phyloP scores from a whole-genome alignment of 1,284 basidiomycete genomes.

The Tilletia walkeri region DNA sequence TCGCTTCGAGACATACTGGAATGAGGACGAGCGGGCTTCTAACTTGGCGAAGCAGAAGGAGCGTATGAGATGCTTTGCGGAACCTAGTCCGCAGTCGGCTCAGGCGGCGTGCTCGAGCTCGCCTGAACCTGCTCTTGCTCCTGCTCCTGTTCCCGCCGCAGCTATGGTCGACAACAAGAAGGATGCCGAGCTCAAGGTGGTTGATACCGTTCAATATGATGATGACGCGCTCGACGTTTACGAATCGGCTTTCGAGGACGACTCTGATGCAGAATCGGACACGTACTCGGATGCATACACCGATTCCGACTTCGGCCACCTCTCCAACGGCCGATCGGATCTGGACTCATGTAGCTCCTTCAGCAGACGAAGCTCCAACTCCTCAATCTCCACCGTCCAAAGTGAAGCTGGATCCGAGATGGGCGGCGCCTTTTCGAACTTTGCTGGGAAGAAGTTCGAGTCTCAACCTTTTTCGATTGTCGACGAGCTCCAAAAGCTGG shows the following conservation, averaged over 20 bases:
- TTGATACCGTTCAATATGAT: background rate
- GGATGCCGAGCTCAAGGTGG: background rate
- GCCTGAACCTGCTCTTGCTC: background rate
- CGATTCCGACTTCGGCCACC: background rate
- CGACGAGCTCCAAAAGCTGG: too few species aligned
- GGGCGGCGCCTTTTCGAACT: too few species aligned
- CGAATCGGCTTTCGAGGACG: background rate
- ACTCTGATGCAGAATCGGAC: background rate
- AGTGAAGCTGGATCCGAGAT: background rate
- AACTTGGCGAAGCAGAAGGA: background rate
- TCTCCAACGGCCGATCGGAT: background rate
- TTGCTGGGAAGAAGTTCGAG: too few species aligned
- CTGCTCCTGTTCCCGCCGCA: background rate
- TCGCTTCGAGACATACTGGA: constrained; percentile 16
- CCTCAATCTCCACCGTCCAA: background rate
- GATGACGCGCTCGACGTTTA: background rate
- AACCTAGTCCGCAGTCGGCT: background rate
- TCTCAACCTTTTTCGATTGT: too few species aligned
- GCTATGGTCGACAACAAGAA: background rate
- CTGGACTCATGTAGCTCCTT: background rate
- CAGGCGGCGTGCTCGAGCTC: background rate
- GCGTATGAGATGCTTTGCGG: background rate
- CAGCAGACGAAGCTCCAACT: background rate
- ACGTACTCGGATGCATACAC: too few species aligned
- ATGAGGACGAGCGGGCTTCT: background rate